phyloP scores from a whole-genome alignment of 1,139 yeast genomes.

The Yamadazyma dendronema region DNA sequence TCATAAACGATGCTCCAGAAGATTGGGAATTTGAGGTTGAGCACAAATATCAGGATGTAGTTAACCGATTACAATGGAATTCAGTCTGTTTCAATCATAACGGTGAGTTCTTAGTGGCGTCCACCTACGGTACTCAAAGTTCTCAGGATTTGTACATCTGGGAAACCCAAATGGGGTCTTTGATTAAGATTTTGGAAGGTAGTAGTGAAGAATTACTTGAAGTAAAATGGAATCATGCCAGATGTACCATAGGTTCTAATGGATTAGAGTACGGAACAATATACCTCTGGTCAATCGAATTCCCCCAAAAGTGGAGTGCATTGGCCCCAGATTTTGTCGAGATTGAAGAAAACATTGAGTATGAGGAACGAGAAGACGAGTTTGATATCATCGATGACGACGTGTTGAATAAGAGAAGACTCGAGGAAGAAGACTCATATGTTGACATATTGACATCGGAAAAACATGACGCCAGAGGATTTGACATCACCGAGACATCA shows the following conservation, averaged over 20 bases:
- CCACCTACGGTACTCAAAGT: constrained; percentile 74
- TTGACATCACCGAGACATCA: constrained; percentile 37
- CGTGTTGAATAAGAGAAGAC: constrained; percentile 55
- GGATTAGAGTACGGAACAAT: constrained; percentile 85
- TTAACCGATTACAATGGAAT: constrained; percentile 88
- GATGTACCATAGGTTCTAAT: constrained; percentile 79
- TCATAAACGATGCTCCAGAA: constrained; percentile 27
- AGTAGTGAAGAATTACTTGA: constrained; percentile 85
- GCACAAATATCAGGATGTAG: constrained; percentile 88
- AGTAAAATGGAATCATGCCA: constrained; percentile 79
- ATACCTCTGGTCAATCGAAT: constrained; percentile 78
- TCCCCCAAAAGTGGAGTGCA: constrained; percentile 96
- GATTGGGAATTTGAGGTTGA: constrained; percentile 65
- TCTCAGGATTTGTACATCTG: constrained; percentile 89
- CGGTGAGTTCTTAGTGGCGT: constrained; percentile 84
- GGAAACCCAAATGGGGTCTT: constrained; percentile 87
- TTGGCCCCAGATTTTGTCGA: constrained; percentile 96
- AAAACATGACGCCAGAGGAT: constrained; percentile 67
- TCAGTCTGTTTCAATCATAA: constrained; percentile 71
- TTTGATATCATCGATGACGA: constrained; percentile 78
- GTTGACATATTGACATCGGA: constrained; percentile 72
- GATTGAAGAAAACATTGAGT: constrained; percentile 87
- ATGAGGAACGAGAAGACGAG: constrained; percentile 88
- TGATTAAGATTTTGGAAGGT: constrained; percentile 87
- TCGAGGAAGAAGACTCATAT: constrained; percentile 64